A percentile compares a stretch with the other conserved stretches of the same genome.
phyloP scores from a whole-genome alignment of 2,329 filamentous ascomycete species.

The Myriosclerotinia curreyana region DNA sequence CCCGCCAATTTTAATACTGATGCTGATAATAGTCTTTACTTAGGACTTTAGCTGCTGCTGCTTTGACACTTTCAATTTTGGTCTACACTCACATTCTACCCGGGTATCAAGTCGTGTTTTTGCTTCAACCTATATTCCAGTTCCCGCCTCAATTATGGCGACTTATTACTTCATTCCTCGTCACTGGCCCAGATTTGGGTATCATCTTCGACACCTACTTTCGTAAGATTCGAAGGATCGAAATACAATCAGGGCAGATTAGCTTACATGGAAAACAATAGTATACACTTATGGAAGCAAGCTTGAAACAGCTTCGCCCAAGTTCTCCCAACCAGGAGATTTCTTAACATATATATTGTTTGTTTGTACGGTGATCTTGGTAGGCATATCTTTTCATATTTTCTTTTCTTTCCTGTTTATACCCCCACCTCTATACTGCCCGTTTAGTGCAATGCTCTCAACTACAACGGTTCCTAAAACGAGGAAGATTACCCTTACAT shows the following conservation, averaged over 20 bases:
- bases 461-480: conserved; percentile 58
- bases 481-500: conserved; percentile 59
- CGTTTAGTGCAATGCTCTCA: conserved; percentile 50
- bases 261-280: conserved; percentile 37
- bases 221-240: conserved; percentile 44
- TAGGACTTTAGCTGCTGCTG: conserved; percentile 63
- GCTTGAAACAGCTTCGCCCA: conserved; percentile 58
- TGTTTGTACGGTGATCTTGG: conserved; percentile 58
- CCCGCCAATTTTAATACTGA: conserved; percentile 41
- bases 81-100: conserved; percentile 54
- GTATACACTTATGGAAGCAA: conserved; percentile 65
- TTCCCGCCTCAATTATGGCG: conserved; percentile 46
- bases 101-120: conserved; percentile 50
- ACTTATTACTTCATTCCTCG: conserved; percentile 40
- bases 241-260: conserved; percentile 21
- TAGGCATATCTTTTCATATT: conserved; percentile 47
- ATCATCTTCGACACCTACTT: conserved; percentile 70
- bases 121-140: conserved; percentile 49
- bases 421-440: conserved; percentile 63
- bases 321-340: conserved; percentile 61
- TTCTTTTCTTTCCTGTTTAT: conserved; percentile 24
- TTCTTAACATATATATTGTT: conserved; percentile 66
- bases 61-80: conserved; percentile 57
- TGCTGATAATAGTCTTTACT: conserved; percentile 43
- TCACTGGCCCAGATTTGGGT: conserved; percentile 39